Percentiles rank a stretch among this genome's conserved stretches.
These are phyloP conservation scores for Cutaneotrichosporon cyanovorans DNA, from an alignment of 1,284 basidiomycete species.

Conservation along the genomic window DNA sequence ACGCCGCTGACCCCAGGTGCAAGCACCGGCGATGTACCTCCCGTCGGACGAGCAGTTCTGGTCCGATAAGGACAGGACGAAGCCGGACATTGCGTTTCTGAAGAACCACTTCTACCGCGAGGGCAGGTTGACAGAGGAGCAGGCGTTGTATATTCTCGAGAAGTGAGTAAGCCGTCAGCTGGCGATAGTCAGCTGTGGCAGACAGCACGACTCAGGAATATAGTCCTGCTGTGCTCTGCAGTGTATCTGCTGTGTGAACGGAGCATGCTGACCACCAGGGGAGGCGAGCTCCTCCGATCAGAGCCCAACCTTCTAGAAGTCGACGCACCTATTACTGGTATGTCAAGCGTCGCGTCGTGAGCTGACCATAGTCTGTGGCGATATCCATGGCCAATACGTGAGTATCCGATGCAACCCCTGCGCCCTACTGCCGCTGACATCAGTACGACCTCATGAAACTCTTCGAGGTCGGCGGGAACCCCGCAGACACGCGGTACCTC, in stretches of 20 bases:
- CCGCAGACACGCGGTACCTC: slow-evolving; percentile 85
- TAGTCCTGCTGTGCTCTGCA: too few relatives aligned
- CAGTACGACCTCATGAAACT: slow-evolving; percentile 98
- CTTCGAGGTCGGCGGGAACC: slow-evolving; percentile 89
- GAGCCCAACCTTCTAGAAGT: slow-evolving; percentile 88
- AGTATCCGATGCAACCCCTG: slow-evolving; percentile 46
- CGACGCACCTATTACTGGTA: slow-evolving; percentile 89
- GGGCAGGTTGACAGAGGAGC: slow-evolving; percentile 81
- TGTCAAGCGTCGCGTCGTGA: slow-evolving; percentile 24
- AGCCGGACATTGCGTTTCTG: slow-evolving; percentile 92
- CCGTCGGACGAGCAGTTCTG: slow-evolving; percentile 94
- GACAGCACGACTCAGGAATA: too few relatives aligned
- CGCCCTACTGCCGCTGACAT: background rate
- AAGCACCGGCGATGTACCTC: slow-evolving; percentile 86
- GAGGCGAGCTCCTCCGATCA: slow-evolving; percentile 64
- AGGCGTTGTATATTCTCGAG: slow-evolving; percentile 78
- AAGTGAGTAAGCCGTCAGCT: slow-evolving; percentile 46
- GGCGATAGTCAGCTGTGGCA: too few relatives aligned
- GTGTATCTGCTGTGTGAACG: too few relatives aligned
- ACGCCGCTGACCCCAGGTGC: slow-evolving; percentile 55
- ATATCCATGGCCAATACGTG: slow-evolving; percentile 96
- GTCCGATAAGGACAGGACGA: slow-evolving; percentile 68
- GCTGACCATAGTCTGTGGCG: slow-evolving; percentile 66
- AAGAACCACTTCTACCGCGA: slow-evolving; percentile 99
- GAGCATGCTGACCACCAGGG: slow-evolving; percentile 34